Conservation (phyloP, 1,284 basidiomycete genomes). For the Apiotrichum domesticum region DNA sequence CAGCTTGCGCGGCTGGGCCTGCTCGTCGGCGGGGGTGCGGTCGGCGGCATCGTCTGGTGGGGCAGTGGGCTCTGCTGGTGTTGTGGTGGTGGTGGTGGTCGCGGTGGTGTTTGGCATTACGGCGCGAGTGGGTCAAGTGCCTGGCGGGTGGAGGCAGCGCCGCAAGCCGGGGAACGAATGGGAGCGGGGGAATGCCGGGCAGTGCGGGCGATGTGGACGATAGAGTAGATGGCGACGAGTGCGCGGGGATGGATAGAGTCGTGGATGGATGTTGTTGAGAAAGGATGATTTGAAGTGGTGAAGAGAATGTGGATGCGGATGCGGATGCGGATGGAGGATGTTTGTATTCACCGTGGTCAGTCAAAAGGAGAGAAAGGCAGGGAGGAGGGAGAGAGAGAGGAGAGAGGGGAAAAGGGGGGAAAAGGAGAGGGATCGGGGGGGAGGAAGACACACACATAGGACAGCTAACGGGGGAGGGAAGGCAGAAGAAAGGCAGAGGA, state of each 20-base stretch:
- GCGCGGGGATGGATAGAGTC: not conserved
- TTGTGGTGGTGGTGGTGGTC: no score
- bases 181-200: not conserved
- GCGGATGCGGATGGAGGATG: not conserved
- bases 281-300: not conserved
- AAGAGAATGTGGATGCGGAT: not conserved
- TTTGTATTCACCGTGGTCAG: no score
- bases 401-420: not conserved
- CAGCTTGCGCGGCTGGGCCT: conserved; percentile 1
- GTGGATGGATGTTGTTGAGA: not conserved
- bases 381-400: not conserved
- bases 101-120: conserved; percentile 2
- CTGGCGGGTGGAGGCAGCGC: conserved; percentile 3
- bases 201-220: not conserved
- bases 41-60: not conserved
- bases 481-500: not conserved
- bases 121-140: conserved; percentile 1
- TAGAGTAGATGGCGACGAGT: not conserved
- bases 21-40: conserved; percentile 5
- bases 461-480: not conserved
- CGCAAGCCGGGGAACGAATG: not conserved
- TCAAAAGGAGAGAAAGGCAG: not conserved
- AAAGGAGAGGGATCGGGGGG: not conserved
- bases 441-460: not conserved
- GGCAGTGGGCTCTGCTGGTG: not conserved